Base-by-base conservation (phyloP, 371 early-diverging fungal species). In the Lichtheimia ornata region DNA sequence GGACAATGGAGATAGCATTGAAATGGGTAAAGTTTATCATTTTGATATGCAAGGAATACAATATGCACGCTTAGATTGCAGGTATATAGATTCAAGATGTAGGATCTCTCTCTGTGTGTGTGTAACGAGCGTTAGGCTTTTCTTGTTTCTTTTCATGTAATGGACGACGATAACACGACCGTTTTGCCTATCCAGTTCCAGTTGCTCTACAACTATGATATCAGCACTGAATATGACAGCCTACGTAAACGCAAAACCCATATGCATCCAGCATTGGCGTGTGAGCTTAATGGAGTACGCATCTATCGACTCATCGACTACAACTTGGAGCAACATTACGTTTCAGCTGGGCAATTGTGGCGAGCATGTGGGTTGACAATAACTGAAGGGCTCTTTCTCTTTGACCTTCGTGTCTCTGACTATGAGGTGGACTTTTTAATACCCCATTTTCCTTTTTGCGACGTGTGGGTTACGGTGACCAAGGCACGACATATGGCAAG, bases 261-360 rank as follows among this genome's bases (percentile, higher is more conserved):
- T 20, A 76, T 80, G 70, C 74, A 71, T 25, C 72, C 80, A 1
- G 56, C 72, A 2, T 71, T 80, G 28, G 63, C 70, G 50, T 67
- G 62, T 9, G 69, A 74, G 7, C 40, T 76, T 14, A 67, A 76
- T 44, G 45, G 67, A 2, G 63, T 68, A 1, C 62, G 71, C 42
- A 66, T 80, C 25, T 80, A 73, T 40, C 66, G 80, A 1, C 50
- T 80, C 2, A 71, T 80, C 17, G 75, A 80, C 28, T 56, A 66
- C 30, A 66, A 74, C 15, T 61, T 73, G 17, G 70, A 71, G 50
- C 52, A 60, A 2, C 80, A 80, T 52, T 71, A 62, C 42, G 53
- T 80, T 3, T 73, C 75, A 27, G 77, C 73, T 1, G 77, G 71
- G 1, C 80, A 80, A 49, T 42, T 80, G 9, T 80, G 77, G 61